phyloP scores from a whole-genome alignment of 1,284 basidiomycete genomes.

The Ganoderma resinaceum region DNA sequence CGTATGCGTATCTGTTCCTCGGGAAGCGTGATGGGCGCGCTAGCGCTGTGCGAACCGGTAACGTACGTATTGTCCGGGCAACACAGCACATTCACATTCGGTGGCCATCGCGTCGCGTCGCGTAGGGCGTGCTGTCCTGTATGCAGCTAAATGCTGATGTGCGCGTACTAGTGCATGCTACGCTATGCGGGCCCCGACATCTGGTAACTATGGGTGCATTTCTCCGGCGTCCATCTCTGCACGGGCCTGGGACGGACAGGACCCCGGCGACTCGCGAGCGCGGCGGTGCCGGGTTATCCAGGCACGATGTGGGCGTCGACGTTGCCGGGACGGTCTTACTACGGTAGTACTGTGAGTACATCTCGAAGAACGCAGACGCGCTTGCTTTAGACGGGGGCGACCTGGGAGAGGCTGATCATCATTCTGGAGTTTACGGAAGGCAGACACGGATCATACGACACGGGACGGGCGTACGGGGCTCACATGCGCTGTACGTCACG shows the following conservation, averaged over 20 bases:
- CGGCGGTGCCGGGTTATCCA: neutral
- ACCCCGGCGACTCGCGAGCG: neutral
- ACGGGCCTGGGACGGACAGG: neutral
- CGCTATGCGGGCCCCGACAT: neutral
- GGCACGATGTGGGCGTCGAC: neutral
- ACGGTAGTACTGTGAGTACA: too few species aligned
- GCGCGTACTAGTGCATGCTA: too few species aligned
- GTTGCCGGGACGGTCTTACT: neutral
- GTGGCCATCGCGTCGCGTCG: neutral
- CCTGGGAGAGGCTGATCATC: neutral
- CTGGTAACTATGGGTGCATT: neutral
- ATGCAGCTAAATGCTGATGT: neutral
- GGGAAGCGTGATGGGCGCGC: neutral
- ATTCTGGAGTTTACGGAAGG: neutral
- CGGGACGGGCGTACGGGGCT: neutral
- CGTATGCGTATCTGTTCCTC: neutral
- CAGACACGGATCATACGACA: neutral
- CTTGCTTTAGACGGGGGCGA: neutral
- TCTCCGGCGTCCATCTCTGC: neutral
- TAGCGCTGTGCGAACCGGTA: neutral
- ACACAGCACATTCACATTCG: neutral
- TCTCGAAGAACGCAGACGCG: neutral
- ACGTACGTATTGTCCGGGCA: conserved; percentile 5
- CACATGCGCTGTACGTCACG: neutral
- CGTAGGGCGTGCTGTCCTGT: neutral